These are phyloP conservation scores for Pelargonium australe DNA, from an alignment of 441 rosid species.

Conservation along the genomic window DNA sequence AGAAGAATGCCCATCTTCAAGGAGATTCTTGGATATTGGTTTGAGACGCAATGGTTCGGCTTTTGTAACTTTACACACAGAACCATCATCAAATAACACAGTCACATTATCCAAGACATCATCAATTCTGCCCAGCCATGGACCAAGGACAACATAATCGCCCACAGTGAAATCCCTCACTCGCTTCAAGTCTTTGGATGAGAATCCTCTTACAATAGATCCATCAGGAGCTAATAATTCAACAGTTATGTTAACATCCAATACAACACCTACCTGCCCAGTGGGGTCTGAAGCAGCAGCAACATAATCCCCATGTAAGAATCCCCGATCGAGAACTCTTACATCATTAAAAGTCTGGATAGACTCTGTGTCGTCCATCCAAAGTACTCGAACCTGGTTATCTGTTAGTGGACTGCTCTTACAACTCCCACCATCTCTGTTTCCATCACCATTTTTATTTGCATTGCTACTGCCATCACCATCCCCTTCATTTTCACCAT, in stretches of 20 bases:
- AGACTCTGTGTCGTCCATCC: slow-evolving; percentile 74
- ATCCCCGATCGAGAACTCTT: slow-evolving; percentile 77
- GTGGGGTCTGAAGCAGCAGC: slow-evolving; percentile 74
- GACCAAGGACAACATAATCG: slow-evolving; percentile 82
- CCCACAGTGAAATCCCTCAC: slow-evolving; percentile 81
- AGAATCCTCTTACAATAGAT: slow-evolving; percentile 48
- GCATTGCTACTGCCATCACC: slow-evolving; percentile 26
- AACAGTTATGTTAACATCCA: slow-evolving; percentile 67
- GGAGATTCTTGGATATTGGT: slow-evolving; percentile 59
- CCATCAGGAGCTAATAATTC: slow-evolving; percentile 71
- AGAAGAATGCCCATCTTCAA: slow-evolving; percentile 78
- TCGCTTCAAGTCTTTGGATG: slow-evolving; percentile 66
- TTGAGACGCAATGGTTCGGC: slow-evolving; percentile 68
- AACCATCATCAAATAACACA: slow-evolving; percentile 90
- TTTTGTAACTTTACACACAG: slow-evolving; percentile 73
- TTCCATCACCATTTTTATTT: slow-evolving; percentile 26
- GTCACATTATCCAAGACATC: slow-evolving; percentile 91
- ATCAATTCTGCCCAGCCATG: slow-evolving; percentile 93
- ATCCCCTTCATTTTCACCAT: slow-evolving; percentile 30
- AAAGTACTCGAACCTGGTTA: slow-evolving; percentile 78
- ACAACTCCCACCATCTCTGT: slow-evolving; percentile 26
- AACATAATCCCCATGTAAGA: slow-evolving; percentile 87
- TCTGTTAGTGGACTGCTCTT: slow-evolving; percentile 55
- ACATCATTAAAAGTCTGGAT: slow-evolving; percentile 57
- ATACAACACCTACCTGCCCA: slow-evolving; percentile 83